phyloP scores from a whole-genome alignment of 495 filamentous ascomycete genomes.

The Aspergillus steynii region DNA sequence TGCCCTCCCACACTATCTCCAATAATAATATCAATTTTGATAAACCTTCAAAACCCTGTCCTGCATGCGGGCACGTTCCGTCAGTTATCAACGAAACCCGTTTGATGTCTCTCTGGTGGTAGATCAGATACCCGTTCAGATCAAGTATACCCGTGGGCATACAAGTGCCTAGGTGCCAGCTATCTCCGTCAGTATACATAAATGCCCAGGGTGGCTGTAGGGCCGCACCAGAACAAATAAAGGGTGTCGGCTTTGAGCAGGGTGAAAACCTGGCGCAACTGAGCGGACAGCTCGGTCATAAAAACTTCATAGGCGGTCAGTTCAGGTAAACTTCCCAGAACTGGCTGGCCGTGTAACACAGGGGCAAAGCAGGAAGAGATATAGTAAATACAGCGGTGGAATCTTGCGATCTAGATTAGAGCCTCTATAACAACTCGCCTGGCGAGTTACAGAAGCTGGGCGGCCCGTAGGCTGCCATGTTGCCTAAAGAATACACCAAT shows the following conservation, averaged over 20 bases:
- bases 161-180: background rate
- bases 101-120: background rate
- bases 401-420: background rate
- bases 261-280: background rate
- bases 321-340: background rate
- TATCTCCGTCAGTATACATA: background rate
- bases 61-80: background rate
- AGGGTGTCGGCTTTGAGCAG: background rate
- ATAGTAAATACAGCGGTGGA: background rate
- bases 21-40: background rate
- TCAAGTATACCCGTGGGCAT: slow-evolving; percentile 1
- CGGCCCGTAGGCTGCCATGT: background rate
- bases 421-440: background rate
- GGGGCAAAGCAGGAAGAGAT: background rate
- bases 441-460: background rate
- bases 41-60: background rate
- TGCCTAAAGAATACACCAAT: background rate
- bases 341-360: background rate
- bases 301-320: background rate
- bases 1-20: background rate
- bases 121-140: background rate
- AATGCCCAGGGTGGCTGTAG: background rate
- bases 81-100: background rate
- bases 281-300: background rate
- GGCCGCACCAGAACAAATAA: background rate